These are phyloP conservation scores for Septoria petroselini DNA, from an alignment of 2,329 filamentous ascomycete genomes.

Conservation along the genomic window DNA sequence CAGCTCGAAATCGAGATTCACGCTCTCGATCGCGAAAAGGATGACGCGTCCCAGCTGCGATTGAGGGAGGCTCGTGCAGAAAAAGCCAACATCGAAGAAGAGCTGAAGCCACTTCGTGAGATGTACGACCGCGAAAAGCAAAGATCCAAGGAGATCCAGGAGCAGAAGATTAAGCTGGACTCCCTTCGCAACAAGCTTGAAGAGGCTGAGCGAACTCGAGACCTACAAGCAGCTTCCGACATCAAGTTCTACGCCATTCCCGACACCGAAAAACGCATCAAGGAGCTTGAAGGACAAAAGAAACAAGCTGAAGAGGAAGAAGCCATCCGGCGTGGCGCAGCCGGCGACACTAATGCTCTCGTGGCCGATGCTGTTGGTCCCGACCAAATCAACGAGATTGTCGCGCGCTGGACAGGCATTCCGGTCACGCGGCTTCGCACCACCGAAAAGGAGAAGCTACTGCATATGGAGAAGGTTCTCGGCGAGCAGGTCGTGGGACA, in stretches of 20 bases:
- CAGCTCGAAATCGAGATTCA: conserved; percentile 98
- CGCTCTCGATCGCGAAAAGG: conserved; percentile 87
- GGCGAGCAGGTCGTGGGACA: conserved; percentile 86
- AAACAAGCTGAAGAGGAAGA: conserved; percentile 75
- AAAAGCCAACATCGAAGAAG: conserved; percentile 90
- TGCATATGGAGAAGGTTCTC: conserved; percentile 90
- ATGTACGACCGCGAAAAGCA: conserved; percentile 94
- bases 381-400: conserved; percentile 98
- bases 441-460: conserved; percentile 95
- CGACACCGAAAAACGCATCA: conserved; percentile 78
- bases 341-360: conserved; percentile 59
- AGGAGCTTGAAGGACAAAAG: conserved; percentile 71
- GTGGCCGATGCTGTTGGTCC: conserved; percentile 92
- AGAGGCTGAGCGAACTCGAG: conserved; percentile 82
- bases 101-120: conserved; percentile 83
- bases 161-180: conserved; percentile 92
- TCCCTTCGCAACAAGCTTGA: conserved; percentile 86
- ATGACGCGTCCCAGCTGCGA: conserved; percentile 83
- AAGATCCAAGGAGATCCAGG: conserved; percentile 50
- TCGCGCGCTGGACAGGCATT: conserved; percentile 96
- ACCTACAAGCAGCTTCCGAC: conserved; percentile 84
- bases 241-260: conserved; percentile 97
- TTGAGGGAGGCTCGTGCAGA: conserved; percentile 82
- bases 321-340: conserved; percentile 54
- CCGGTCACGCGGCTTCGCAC: conserved; percentile 92